Evolutionary conservation across 108 stramenopile species (phyloP), one percentile per base, ranked within the genome.

Genomic region (Pseudonitzschia delicatissima): DNA sequence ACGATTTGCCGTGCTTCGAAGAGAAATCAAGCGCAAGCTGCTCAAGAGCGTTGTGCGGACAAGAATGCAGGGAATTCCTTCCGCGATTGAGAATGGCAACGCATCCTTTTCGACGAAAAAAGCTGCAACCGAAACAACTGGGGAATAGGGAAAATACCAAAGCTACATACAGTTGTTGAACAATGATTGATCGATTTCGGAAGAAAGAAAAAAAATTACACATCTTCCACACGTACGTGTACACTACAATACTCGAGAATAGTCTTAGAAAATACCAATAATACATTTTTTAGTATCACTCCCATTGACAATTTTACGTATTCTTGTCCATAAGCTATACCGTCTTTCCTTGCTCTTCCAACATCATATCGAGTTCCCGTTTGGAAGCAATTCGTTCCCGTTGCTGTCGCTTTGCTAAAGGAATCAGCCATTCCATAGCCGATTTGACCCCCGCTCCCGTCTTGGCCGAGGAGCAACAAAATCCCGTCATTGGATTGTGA

Each of bases 341-440:
- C 15, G 13, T 34, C 53, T 55, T 33, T 15, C 17, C 53, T 33
- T 34, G 12, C 31, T 34, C 53, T 31, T 55, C 31, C 33, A 55
- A 17, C 26, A 51, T 25, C 50, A 6, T 7, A 7, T 58, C 72
- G 45, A 48, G 17, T 42, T 73, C 51, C 29, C 53, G 61, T 36
- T 58, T 44, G 5, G 73, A 57, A 15, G 70, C 62, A 13, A 74
- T 28, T 15, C 69, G 50, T 62, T 77, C 69, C 50, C 68, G 67
- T 52, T 68, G 62, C 52, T 82, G 82, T 65, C 69, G 77, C 47
- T 79, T 79, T 29, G 82, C 74, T 52, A 79, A 27, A 5, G 77
- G 78, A 21, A 86, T 76, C 20, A 86, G 52, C 85, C 85, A 88
- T 68, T 88, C 87, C 74, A 92, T 81, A n/a, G 91, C 84, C 27